These are phyloP conservation scores for Acanthamoeba castellanii DNA, from an alignment of 208 protist genomes.

Conservation along the genomic window DNA sequence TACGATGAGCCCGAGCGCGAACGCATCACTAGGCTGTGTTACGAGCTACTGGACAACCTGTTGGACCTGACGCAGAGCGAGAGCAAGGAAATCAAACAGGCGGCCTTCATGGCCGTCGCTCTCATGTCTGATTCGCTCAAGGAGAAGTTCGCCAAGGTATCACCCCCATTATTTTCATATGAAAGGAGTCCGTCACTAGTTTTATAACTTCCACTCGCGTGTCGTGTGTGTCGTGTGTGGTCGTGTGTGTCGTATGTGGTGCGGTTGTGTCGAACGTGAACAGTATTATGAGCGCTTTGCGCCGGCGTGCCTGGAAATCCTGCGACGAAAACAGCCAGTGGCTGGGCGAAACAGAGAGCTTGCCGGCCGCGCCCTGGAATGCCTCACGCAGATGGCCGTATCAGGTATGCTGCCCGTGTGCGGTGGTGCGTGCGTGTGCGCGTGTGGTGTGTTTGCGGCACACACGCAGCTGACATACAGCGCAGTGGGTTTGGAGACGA, in stretches of 20 bases:
- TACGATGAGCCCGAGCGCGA: not conserved
- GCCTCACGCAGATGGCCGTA: conserved; percentile 24
- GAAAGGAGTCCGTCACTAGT: too few species aligned
- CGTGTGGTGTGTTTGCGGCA: too few species aligned
- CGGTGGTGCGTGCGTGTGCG: not conserved
- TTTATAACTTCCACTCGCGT: not conserved
- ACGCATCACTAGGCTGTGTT: not conserved
- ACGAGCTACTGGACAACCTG: not conserved
- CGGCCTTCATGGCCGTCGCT: conserved; percentile 27
- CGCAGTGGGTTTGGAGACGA: not conserved
- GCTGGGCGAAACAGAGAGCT: not conserved
- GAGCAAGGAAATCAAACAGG: not conserved
- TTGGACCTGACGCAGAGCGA: not conserved
- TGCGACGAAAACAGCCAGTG: conserved; percentile 6
- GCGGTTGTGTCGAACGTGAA: too few species aligned
- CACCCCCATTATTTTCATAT: not conserved
- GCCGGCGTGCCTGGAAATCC: conserved; percentile 11
- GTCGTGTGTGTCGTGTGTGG: not conserved
- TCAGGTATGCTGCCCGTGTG: not conserved
- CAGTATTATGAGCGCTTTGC: conserved; percentile 51
- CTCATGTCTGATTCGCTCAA: conserved; percentile 27
- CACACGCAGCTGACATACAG: too few species aligned
- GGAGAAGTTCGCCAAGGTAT: conserved; percentile 7
- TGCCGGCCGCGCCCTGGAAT: not conserved
- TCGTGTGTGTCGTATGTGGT: too few species aligned